Percentiles rank a stretch among this genome's conserved stretches.
phyloP scores from a whole-genome alignment of 106 monocot species.

The Dendrobium nobile region DNA sequence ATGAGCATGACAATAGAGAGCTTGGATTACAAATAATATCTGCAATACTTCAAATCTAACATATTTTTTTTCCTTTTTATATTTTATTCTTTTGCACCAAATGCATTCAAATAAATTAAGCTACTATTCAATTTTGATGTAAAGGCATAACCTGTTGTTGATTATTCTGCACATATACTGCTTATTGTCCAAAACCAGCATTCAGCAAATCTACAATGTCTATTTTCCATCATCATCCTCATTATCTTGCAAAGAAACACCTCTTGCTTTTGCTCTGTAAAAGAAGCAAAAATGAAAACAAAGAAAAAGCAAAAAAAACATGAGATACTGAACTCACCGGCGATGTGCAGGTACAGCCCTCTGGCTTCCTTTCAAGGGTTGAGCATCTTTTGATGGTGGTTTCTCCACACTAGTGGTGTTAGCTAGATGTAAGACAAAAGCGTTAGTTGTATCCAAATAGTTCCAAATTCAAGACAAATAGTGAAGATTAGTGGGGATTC shows the following conservation, averaged over 20 bases:
- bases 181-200: neutral
- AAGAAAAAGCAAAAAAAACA: slow-evolving; percentile 5
- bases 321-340: slow-evolving; percentile 26
- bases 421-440: neutral
- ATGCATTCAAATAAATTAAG: neutral
- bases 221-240: slow-evolving; percentile 27
- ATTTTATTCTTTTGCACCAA: neutral
- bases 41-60: neutral
- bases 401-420: slow-evolving; percentile 12
- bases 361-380: slow-evolving; percentile 29
- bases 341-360: slow-evolving; percentile 41
- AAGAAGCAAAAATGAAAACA: slow-evolving; percentile 7
- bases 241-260: slow-evolving; percentile 50
- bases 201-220: neutral
- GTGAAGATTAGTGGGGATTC: neutral
- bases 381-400: slow-evolving; percentile 22
- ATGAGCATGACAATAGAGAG: neutral
- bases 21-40: neutral
- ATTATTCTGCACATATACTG: neutral
- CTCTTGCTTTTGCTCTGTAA: slow-evolving; percentile 65
- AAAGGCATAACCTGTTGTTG: neutral
- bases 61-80: neutral
- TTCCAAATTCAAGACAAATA: neutral
- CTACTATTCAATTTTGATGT: too few relatives aligned
- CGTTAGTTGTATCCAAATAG: neutral